Base-by-base conservation (phyloP, 2,329 filamentous ascomycete genomes). In the Monilinia vaccinii-corymbosi region DNA sequence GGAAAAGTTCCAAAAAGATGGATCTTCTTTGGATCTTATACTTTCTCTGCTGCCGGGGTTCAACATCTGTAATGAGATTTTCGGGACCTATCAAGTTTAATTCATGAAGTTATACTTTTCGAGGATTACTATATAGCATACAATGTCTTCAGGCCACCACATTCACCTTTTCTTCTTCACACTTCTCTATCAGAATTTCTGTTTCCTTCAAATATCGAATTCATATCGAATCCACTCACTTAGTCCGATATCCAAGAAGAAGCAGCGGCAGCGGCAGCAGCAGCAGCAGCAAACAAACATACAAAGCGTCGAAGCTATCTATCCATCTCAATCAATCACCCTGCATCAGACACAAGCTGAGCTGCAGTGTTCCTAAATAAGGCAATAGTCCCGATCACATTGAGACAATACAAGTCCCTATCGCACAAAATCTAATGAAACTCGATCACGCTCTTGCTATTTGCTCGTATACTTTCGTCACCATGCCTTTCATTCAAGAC, bases 401-500 rank as follows among this genome's bases (percentile, higher is more conserved):
- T 36, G 34, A 51, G 44, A 58, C 25, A 10, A 42, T 23, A 45
- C 14, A 21, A 42, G 32, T 36, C n/a, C 47, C 31, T 32, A 46
- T 58, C 56, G 38, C 52, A 32, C 34, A 38, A 57, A 32, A 46
- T 13, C 31, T 32, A 32, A 56, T 56, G 42, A 40, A 47, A 56
- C 42, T 56, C 18, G 31, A 36, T 36, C 47, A 28, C 38, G 25
- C 48, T 31, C 32, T 46, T 53, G 21, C 40, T 21, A 40, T 46
- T 46, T 31, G 21, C 21, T 44, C 42, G 31, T 42, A 55, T 53
- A 21, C 31, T 45, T 55, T n/a, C 14, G 32, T 51, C 45, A 34
- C 25, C 36, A 70, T 69, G 66, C 60, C 62, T 56, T 62, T 62
- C 59, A 60, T 64, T 34, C 38, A 50, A 23, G 57, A 63, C 46